phyloP scores from a whole-genome alignment of 192 early-diverging fungal species.

The Coemansia sp. region DNA sequence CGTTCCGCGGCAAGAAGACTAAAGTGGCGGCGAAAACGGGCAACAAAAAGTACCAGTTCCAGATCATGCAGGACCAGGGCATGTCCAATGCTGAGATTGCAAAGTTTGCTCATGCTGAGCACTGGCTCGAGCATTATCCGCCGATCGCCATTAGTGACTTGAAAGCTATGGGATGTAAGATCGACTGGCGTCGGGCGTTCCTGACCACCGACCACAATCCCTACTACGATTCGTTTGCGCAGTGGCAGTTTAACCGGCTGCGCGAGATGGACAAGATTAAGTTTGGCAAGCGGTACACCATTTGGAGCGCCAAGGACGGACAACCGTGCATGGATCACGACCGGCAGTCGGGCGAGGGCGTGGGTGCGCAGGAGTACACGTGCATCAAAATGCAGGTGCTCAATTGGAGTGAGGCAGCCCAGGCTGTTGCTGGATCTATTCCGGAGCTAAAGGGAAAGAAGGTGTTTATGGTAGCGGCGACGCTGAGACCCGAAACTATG shows the following conservation, averaged over 20 bases:
- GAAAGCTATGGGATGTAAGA: conserved; percentile 72
- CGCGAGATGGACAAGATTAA: conserved; percentile 77
- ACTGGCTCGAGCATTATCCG: conserved; percentile 97
- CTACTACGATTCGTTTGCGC: conserved; percentile 97
- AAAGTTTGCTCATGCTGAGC: conserved; percentile 82
- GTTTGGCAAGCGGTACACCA: conserved; percentile 95
- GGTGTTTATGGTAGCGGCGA: conserved; percentile 91
- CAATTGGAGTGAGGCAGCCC: conserved; percentile 59
- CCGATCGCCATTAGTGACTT: conserved; percentile 80
- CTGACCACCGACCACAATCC: conserved; percentile 98
- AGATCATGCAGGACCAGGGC: conserved; percentile 90
- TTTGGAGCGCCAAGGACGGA: conserved; percentile 91
- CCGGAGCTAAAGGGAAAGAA: conserved; percentile 69
- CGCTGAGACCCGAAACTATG: conserved; percentile 98
- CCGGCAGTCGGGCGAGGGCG: conserved; percentile 87
- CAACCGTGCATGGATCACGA: conserved; percentile 99
- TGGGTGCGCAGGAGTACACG: conserved; percentile 95
- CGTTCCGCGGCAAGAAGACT: conserved; percentile 61
- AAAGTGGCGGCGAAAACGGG: conserved; percentile 89
- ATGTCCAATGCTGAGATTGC: conserved; percentile 87
- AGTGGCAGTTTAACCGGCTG: conserved; percentile 97
- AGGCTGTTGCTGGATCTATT: conserved; percentile 45
- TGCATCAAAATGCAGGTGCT: conserved; percentile 89
- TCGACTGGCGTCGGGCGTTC: conserved; percentile 97
- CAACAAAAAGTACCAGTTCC: conserved; percentile 89